Evolutionary conservation across 768 basidiomycete genomes (phyloP).

Genomic region (Coprinopsis strossmayeri): DNA sequence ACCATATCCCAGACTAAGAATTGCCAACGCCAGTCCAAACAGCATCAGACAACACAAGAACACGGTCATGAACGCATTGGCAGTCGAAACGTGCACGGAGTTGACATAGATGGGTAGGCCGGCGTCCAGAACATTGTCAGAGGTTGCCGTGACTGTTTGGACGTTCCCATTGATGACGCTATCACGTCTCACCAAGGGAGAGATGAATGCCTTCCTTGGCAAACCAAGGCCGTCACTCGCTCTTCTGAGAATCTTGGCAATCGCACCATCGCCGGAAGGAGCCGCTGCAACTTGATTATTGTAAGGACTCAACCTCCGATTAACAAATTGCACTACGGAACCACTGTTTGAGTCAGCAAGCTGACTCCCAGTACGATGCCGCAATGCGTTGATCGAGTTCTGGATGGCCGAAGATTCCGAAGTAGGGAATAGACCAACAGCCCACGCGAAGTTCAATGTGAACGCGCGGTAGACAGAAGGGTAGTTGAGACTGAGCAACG

Average conservation of each 20-base stretch:
- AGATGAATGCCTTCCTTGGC: neutral
- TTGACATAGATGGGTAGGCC: constrained; percentile 83
- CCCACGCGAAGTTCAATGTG: constrained; percentile 85
- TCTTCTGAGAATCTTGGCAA: neutral
- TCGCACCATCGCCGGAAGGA: neutral
- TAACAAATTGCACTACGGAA: constrained; percentile 68
- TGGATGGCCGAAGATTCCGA: constrained; percentile 59
- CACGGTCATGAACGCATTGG: constrained; percentile 88
- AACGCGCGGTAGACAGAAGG: constrained; percentile 78
- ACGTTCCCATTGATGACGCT: constrained; percentile 36
- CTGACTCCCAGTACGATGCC: constrained; percentile 74
- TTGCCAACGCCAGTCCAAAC: constrained; percentile 47
- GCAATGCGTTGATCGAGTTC: constrained; percentile 73
- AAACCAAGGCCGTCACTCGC: neutral
- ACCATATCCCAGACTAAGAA: constrained; percentile 48
- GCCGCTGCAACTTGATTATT: constrained; percentile 26
- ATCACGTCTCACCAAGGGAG: constrained; percentile 7
- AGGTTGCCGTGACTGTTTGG: constrained; percentile 56
- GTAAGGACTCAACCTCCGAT: constrained; percentile 77
- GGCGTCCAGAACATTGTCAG: constrained; percentile 64
- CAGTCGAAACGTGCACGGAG: constrained; percentile 68
- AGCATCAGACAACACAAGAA: constrained; percentile 71
- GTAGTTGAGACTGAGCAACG: constrained; percentile 81
- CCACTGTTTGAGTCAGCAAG: constrained; percentile 53
- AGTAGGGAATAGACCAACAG: constrained; percentile 63